Evolutionary conservation across 2,329 filamentous ascomycete species (phyloP), one percentile per base, ranked within the genome.

Genomic region (Colletotrichum cereale): DNA sequence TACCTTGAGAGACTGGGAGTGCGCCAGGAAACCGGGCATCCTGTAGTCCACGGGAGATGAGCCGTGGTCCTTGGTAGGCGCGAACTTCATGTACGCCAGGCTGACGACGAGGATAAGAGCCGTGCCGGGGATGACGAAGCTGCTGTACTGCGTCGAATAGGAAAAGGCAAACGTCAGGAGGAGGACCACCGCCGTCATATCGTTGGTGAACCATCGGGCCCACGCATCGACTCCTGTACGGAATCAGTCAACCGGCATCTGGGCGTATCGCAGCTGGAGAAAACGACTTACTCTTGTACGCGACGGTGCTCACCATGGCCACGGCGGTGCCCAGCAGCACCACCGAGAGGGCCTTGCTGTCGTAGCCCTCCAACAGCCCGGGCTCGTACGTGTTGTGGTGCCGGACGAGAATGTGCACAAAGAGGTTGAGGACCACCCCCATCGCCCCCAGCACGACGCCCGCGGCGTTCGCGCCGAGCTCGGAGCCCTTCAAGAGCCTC

Each of bases 131-230:
- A 79, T 53, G 8, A 78, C 73, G 12, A 78, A 71, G 36, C 67
- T 66, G 42, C 75, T 72, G 47, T 79, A 67, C 8, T 62, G 67
- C 5, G 75, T 75, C 18, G 73, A 71, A 58, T 78, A 77, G 5
- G 77, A 64, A 12, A 75, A 73, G 1, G 77, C 74, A 21, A 76
- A 79, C 6, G 78, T 53, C 44, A 78, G 76, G 12, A 80, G 71
- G 12, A 80, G 67, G 7, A 80, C 75, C 5, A 74, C 75, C 2
- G 77, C 77, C 1, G 78, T 77, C 8, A 77, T 55, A 18, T 78
- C 77, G 21, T 76, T 79, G 2, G 77, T 78, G 55, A 80, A 74
- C 69, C 79, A 80, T 63, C 79, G 78, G 57, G 78, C 73, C 62
- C 78, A 74, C 11, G 77, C 75, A 62, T 80, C 76, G 62, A 78